Evolutionary conservation across 331 rosid genomes (phyloP).

Genomic region (Dryas integrifolia): DNA sequence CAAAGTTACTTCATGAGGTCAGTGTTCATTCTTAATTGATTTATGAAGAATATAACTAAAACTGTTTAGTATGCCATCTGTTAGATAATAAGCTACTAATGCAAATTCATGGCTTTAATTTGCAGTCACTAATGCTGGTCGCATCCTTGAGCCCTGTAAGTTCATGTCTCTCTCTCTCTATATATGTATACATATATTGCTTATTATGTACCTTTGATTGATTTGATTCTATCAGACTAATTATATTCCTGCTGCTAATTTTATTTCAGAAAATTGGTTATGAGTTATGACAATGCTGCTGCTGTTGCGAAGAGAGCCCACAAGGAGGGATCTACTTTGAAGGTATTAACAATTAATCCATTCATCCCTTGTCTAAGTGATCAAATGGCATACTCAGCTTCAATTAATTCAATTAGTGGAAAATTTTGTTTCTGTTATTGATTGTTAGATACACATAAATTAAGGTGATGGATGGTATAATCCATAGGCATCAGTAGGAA

Average conservation of each 20-base stretch:
- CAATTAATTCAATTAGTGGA: no score
- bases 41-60: conserved; percentile 1
- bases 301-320: conserved; percentile 97
- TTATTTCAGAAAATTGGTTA: conserved; percentile 92
- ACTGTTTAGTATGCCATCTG: conserved; percentile 10
- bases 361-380: no score
- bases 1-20: conserved; percentile 86
- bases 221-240: conserved; percentile 8
- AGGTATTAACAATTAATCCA: conserved; percentile 31
- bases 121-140: conserved; percentile 96
- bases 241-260: conserved; percentile 5
- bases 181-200: neutral
- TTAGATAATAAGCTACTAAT: conserved; percentile 3
- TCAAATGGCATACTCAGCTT: no score
- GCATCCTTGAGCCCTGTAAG: conserved; percentile 93
- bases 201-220: neutral
- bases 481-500: neutral
- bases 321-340: conserved; percentile 88
- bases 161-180: conserved; percentile 7
- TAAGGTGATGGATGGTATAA: no score
- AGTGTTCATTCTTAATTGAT: conserved; percentile 17
- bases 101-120: conserved; percentile 22
- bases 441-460: no score
- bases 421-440: no score
- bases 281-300: conserved; percentile 98